Conservation (phyloP, 495 filamentous ascomycete species). For the Penicillium goetzii region DNA sequence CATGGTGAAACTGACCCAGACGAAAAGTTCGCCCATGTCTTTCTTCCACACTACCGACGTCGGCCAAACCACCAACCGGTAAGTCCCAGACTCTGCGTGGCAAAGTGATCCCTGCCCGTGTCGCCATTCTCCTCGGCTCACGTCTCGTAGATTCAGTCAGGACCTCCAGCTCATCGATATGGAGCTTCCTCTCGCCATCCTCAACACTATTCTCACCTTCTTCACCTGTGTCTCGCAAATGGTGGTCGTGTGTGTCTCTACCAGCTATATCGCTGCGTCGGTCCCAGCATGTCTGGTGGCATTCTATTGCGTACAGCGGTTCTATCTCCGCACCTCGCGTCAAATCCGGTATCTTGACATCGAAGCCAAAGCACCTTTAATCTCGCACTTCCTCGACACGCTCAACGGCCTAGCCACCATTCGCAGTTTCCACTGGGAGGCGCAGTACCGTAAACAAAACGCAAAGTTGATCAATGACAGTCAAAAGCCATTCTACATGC, state of each 20-base stretch:
- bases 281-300: slow-evolving; percentile 6
- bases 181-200: slow-evolving; percentile 51
- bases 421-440: slow-evolving; percentile 64
- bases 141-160: slow-evolving; percentile 54
- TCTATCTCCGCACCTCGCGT: slow-evolving; percentile 62
- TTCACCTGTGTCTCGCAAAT: slow-evolving; percentile 26
- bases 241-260: slow-evolving; percentile 10
- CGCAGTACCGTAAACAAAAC: slow-evolving; percentile 35
- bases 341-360: slow-evolving; percentile 62
- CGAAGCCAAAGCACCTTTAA: slow-evolving; percentile 63
- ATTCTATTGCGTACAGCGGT: neutral
- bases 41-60: slow-evolving; percentile 7
- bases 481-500: slow-evolving; percentile 57
- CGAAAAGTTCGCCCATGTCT: slow-evolving; percentile 5
- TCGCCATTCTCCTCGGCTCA: neutral
- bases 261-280: slow-evolving; percentile 9
- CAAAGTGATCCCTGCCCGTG: neutral
- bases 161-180: slow-evolving; percentile 65
- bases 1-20: neutral
- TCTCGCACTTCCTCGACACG: slow-evolving; percentile 68
- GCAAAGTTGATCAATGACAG: slow-evolving; percentile 60
- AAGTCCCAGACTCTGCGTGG: neutral
- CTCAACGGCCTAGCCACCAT: slow-evolving; percentile 69
- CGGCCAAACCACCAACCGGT: slow-evolving; percentile 8
- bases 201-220: slow-evolving; percentile 53